phyloP scores from a whole-genome alignment of 768 basidiomycete genomes.

The Russula foetens region DNA sequence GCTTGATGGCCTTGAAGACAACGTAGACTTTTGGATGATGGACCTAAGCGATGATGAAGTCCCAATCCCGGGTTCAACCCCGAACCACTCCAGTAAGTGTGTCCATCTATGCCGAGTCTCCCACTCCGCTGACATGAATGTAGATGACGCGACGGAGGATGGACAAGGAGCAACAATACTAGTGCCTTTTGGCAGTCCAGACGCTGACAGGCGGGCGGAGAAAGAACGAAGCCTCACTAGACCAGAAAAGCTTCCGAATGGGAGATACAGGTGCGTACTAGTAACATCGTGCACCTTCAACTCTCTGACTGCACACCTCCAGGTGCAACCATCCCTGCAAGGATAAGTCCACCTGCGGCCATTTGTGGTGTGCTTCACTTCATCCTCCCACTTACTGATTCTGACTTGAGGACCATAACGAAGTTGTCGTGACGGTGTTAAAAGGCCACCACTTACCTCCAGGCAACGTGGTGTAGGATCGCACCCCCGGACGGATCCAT shows the following conservation, averaged over 20 bases:
- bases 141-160: background rate
- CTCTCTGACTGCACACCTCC: background rate
- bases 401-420: background rate
- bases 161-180: background rate
- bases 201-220: background rate
- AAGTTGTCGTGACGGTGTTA: slow-evolving; percentile 68
- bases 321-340: slow-evolving; percentile 81
- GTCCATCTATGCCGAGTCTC: background rate
- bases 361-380: slow-evolving; percentile 49
- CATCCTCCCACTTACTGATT: background rate
- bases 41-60: slow-evolving; percentile 31
- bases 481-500: background rate
- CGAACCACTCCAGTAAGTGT: slow-evolving; percentile 23
- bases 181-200: background rate
- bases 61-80: slow-evolving; percentile 27
- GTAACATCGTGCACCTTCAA: background rate
- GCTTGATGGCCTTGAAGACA: slow-evolving; percentile 56
- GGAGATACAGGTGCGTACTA: slow-evolving; percentile 48
- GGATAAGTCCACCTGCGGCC: slow-evolving; percentile 66
- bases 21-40: slow-evolving; percentile 58
- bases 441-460: slow-evolving; percentile 38
- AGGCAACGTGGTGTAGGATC: slow-evolving; percentile 26
- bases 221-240: background rate
- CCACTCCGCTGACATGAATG: background rate
- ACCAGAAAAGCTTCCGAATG: slow-evolving; percentile 46